Evolutionary conservation across 768 basidiomycete genomes (phyloP).

Genomic region (Tulasnella sp.): DNA sequence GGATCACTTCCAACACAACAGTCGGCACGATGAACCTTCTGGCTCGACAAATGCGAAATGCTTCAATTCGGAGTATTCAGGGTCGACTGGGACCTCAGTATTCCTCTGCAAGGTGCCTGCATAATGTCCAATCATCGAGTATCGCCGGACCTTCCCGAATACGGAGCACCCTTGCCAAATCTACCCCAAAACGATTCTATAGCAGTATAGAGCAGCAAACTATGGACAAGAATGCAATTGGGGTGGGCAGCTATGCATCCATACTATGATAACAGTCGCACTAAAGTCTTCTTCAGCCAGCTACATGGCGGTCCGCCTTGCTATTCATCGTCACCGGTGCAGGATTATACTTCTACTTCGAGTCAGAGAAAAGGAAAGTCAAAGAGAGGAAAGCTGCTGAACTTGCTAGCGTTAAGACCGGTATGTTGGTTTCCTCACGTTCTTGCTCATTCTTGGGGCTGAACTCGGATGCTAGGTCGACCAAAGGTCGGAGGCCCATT

Average conservation of each 20-base stretch:
- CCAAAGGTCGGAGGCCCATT: constrained; percentile 88
- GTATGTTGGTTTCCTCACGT: constrained; percentile 18
- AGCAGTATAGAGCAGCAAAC: constrained; percentile 2
- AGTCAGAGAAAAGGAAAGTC: constrained; percentile 69
- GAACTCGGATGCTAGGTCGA: not conserved
- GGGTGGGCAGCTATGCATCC: not conserved
- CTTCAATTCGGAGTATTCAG: not conserved
- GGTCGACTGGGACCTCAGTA: not conserved
- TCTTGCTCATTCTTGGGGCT: not conserved
- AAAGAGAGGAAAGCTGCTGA: constrained; percentile 57
- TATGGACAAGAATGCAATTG: constrained; percentile 8
- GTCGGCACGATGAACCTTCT: not conserved
- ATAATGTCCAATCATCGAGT: not conserved
- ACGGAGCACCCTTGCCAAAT: not conserved
- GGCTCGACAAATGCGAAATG: not conserved
- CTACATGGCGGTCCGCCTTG: constrained; percentile 74
- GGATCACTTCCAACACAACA: not conserved
- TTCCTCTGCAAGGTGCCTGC: not conserved
- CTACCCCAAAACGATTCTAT: not conserved
- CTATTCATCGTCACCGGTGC: constrained; percentile 75
- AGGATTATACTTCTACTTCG: constrained; percentile 81
- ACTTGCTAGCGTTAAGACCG: constrained; percentile 3
- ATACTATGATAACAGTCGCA: not conserved
- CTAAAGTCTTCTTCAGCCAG: constrained; percentile 45
- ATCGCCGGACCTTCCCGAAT: not conserved